Evolutionary conservation across 805 yeast genomes (phyloP).

Genomic region (Jamesozyma spencerorum): DNA sequence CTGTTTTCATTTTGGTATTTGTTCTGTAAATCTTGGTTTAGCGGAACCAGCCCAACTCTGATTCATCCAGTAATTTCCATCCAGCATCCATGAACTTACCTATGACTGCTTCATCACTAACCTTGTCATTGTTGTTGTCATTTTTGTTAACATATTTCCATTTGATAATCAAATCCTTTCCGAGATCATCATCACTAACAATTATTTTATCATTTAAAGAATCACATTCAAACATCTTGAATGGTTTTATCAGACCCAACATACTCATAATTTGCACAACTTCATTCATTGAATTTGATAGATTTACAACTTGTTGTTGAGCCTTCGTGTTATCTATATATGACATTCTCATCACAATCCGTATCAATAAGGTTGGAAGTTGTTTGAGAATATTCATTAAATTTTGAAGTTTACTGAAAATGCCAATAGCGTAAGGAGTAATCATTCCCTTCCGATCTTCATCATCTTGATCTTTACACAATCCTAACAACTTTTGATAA

Average conservation of each 20-base stretch:
- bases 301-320: conserved; percentile 23
- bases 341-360: conserved; percentile 20
- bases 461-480: conserved; percentile 11
- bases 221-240: conserved; percentile 21
- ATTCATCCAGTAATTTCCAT: conserved; percentile 26
- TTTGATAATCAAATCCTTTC: conserved; percentile 5
- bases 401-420: conserved; percentile 22
- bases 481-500: conserved; percentile 24
- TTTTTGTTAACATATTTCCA: conserved; percentile 5
- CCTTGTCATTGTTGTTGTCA: conserved; percentile 3
- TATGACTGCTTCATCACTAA: conserved; percentile 4
- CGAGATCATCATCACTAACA: conserved; percentile 5
- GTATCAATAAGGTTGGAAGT: conserved; percentile 25
- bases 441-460: conserved; percentile 18
- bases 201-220: conserved; percentile 4
- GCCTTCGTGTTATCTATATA: conserved; percentile 12
- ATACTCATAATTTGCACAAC: conserved; percentile 27
- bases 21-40: too few species aligned
- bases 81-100: conserved; percentile 17
- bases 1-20: too few species aligned
- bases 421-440: conserved; percentile 25
- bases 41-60: conserved; percentile 28
- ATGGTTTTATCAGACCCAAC: conserved; percentile 24
- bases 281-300: conserved; percentile 29
- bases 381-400: conserved; percentile 23